Evolutionary conservation across 2,329 filamentous ascomycete species (phyloP).

Genomic region (Diplodia scrobiculata): DNA sequence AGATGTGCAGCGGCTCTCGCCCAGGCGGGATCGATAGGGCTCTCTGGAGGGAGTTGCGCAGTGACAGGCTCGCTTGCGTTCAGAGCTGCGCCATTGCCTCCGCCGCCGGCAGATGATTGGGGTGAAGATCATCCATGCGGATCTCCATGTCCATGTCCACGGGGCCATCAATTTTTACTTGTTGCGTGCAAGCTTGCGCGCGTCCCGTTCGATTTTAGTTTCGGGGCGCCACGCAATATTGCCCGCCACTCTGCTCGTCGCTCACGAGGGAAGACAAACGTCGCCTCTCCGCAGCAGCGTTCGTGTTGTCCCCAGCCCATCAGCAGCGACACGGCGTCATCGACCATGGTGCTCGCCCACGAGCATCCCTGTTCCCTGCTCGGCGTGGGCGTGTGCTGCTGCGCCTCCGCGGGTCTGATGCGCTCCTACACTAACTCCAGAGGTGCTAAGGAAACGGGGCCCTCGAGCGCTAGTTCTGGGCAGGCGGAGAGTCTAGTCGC

Average conservation of each 20-base stretch:
- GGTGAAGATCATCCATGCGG: slow-evolving; percentile 21
- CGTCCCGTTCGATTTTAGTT: slow-evolving; percentile 16
- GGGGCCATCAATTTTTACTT: slow-evolving; percentile 25
- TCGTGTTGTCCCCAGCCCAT: not conserved
- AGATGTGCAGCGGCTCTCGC: slow-evolving; percentile 21
- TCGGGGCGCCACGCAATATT: slow-evolving; percentile 25
- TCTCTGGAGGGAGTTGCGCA: not conserved
- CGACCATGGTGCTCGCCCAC: not conserved
- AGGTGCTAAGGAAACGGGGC: not conserved
- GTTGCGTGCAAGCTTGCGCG: slow-evolving; percentile 20
- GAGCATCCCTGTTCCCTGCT: slow-evolving; percentile 7
- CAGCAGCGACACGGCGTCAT: not conserved
- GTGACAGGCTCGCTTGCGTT: slow-evolving; percentile 10
- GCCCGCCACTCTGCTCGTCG: not conserved
- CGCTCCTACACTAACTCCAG: not conserved
- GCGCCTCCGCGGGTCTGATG: slow-evolving; percentile 12
- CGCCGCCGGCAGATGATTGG: slow-evolving; percentile 21
- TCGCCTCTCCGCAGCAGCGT: not conserved
- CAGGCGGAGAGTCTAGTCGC: not conserved
- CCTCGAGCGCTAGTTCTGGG: not conserved
- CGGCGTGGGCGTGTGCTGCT: not conserved
- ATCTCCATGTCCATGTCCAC: slow-evolving; percentile 26
- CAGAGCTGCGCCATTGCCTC: slow-evolving; percentile 8
- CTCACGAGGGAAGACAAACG: not conserved
- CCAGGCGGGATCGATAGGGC: slow-evolving; percentile 9